Evolutionary conservation across 2,329 filamentous ascomycete genomes (phyloP), one percentile per base, ranked within the genome.

Genomic region (Lasiodiplodia sp.): DNA sequence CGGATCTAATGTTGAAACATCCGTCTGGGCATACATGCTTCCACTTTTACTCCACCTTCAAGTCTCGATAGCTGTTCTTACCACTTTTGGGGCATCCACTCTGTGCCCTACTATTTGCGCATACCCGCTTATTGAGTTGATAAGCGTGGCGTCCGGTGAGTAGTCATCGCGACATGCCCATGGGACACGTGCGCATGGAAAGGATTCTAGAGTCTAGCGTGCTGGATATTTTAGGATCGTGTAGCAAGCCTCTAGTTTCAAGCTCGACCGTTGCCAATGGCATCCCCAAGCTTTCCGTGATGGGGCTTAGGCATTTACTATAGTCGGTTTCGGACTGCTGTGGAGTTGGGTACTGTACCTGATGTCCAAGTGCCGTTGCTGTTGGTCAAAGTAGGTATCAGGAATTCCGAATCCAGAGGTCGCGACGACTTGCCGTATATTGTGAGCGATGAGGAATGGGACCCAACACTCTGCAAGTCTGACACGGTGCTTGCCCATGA

Each of bases 141-240:
- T 11, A 60, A 25, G 34, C 40, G 14, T n/a, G 14, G n/a, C 16
- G 23, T 18, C 47, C 28, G 10, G 18, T 38, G 47, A 63, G 21
- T 1, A 4, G 40, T 21, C 28, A n/a, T 37, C 18, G 44, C 10
- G 4, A 51, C 25, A 63, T 6, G 18, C n/a, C 18, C 28, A 16
- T n/a, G 34, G 31, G 18, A 47, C 8, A 52, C n/a, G 47, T 51
- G 47, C 60, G n/a, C 44, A 8, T 38, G 38, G 58, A 40, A 49
- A 62, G 38, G 58, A 51, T 38, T n/a, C 40, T 14, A 6, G 18
- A 25, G 47, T 52, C 60, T 64, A 64, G 60, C 31, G 60, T 64
- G 52, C 51, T 37, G 47, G 38, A 47, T 64, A 52, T 52, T 52
- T 38, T 52, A 34, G 37, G 31, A 40, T 23, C n/a, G 25, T 28